Base-by-base conservation (phyloP, 108 stramenopile genomes). In the Schizochytrium sp. region DNA sequence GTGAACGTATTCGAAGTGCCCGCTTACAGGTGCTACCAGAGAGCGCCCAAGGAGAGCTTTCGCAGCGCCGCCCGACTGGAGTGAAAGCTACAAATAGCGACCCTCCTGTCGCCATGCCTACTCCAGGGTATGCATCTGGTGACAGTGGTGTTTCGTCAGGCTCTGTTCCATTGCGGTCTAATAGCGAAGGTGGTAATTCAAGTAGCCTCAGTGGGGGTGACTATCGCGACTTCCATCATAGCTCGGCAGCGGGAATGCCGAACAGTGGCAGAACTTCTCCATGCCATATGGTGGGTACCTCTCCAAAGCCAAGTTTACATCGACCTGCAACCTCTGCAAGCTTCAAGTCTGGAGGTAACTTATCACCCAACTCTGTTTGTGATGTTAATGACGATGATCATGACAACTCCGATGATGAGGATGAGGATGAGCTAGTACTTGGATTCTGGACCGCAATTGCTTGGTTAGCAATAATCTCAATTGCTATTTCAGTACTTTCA, bases 401-500 rank as follows among this genome's bases (percentile, higher is more conserved):
- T 12, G 72, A 72, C 40, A 28, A 28, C 28, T 28, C 28, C 28
- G 50, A 73, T 46, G 89, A 87, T 2, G 89, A 89, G 12, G 89
- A 89, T 8, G 89, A 89, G n/a, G 89, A 87, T 13, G 69, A 89
- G 44, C 47, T 83, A 38, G 76, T 94, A 61, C 96, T 98, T 89
- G 92, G 95, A 4, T 95, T 97, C 88, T 88, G 95, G 60, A 91
- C 92, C 28, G 96, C 96, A 12, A 83, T 98, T 44, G 55, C 95
- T 7, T 98, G 98, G 96, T 93, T 99, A 0, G 95, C 95, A 72
- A 91, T 96, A 49, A 95, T 98, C 57, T 98, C 98, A 40, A 61
- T 95, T 3, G 91, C 96, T 41, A 96, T 98, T 56, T 96, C 96
- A 3, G 93, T 96, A 53, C 94, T 98, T 91, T 97, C 96, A 60